Conservation (phyloP, 1,284 basidiomycete species). For the Trichosporon asahii region DNA sequence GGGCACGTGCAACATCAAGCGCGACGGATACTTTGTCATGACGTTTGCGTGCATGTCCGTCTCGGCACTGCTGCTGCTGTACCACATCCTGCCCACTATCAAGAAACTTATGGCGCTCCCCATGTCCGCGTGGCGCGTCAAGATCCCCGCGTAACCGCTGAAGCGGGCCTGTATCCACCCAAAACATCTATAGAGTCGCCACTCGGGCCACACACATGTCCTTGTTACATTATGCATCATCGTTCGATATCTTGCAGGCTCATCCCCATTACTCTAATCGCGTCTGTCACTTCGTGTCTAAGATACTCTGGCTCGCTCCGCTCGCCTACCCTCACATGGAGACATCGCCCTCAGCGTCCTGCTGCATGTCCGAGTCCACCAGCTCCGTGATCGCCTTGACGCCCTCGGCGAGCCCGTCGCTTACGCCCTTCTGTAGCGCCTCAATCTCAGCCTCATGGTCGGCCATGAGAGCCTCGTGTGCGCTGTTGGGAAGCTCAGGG, state of each 20-base stretch:
- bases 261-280: not conserved
- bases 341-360: constrained; percentile 22
- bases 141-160: constrained; percentile 37
- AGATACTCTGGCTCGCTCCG: not conserved
- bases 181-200: not conserved
- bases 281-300: not conserved
- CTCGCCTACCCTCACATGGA: constrained; percentile 14
- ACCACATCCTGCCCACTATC: constrained; percentile 80
- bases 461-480: constrained; percentile 41
- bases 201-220: not conserved
- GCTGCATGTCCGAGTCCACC: constrained; percentile 20
- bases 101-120: constrained; percentile 49
- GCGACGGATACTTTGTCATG: constrained; percentile 90
- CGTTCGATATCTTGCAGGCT: not conserved
- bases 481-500: constrained; percentile 31
- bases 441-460: constrained; percentile 45
- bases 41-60: constrained; percentile 72
- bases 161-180: constrained; percentile 1
- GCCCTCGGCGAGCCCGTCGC: constrained; percentile 35
- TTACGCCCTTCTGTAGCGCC: constrained; percentile 34
- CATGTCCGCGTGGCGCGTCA: constrained; percentile 50
- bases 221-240: constrained; percentile 11
- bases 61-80: constrained; percentile 67
- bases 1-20: constrained; percentile 75
- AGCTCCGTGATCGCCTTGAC: constrained; percentile 36